Percentiles rank a stretch among this genome's conserved stretches.
phyloP scores from a whole-genome alignment of 345 rosid species.

The Populus nigra region DNA sequence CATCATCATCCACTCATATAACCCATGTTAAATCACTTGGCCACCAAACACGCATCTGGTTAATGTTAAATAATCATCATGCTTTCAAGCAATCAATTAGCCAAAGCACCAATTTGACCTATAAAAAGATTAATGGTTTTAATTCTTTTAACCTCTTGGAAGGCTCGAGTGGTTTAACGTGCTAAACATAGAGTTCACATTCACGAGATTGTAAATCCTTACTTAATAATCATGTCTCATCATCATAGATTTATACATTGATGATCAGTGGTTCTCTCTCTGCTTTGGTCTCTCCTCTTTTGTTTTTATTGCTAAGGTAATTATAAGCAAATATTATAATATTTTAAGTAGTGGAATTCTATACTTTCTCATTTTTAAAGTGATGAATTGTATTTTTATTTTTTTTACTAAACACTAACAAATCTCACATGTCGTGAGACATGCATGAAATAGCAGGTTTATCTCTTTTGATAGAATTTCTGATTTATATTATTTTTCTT shows the following conservation, averaged over 20 bases:
- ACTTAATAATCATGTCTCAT: background rate
- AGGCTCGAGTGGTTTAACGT: background rate
- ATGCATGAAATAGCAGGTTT: too few relatives aligned
- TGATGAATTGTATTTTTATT: too few relatives aligned
- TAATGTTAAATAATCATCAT: conserved; percentile 7
- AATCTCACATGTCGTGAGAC: too few relatives aligned
- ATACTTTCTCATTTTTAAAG: too few relatives aligned
- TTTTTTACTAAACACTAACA: too few relatives aligned
- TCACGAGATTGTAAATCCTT: background rate
- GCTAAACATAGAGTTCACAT: background rate
- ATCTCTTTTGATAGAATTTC: too few relatives aligned
- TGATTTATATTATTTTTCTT: too few relatives aligned
- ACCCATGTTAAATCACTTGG: background rate
- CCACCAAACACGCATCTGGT: conserved; percentile 76
- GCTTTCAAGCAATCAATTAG: background rate
- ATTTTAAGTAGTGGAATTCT: too few relatives aligned
- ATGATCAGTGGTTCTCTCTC: background rate
- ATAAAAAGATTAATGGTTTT: background rate
- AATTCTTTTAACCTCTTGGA: background rate
- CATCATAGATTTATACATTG: background rate
- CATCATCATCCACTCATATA: too few relatives aligned
- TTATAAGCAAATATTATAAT: too few relatives aligned
- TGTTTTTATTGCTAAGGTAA: too few relatives aligned
- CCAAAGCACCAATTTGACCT: conserved; percentile 7
- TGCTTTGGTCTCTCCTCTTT: too few relatives aligned